Conservation (phyloP, 202 grass and related monocot genomes). For the Schoenoplectus tabernaemontani region DNA sequence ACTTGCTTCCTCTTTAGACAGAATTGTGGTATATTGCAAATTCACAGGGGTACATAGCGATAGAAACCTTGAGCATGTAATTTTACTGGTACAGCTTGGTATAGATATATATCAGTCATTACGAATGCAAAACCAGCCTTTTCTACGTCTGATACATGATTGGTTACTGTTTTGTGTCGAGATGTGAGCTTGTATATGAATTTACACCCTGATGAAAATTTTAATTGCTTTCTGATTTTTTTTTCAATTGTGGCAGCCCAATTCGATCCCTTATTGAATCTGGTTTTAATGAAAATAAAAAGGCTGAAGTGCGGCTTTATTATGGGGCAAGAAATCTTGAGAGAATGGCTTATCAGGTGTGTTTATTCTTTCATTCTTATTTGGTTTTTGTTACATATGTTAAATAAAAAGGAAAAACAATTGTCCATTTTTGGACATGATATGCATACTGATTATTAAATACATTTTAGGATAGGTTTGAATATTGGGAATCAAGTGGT, state of each 20-base stretch:
- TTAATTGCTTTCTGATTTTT: constrained; percentile 12
- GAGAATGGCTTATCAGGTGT: constrained; percentile 81
- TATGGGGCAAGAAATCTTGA: constrained; percentile 75
- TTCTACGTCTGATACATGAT: neutral
- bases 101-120: neutral
- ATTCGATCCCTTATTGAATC: constrained; percentile 75
- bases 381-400: neutral
- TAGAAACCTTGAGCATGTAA: neutral
- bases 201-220: constrained; percentile 30
- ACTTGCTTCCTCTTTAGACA: constrained; percentile 17
- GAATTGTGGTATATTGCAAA: constrained; percentile 25
- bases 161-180: neutral
- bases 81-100: constrained; percentile 9
- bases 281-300: constrained; percentile 37
- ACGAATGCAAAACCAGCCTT: neutral
- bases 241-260: constrained; percentile 37
- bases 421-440: neutral
- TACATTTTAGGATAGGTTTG: constrained; percentile 49
- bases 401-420: neutral
- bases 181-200: constrained; percentile 1
- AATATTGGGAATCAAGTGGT: constrained; percentile 56
- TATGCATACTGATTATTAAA: neutral
- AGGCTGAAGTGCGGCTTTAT: constrained; percentile 49
- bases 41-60: neutral
- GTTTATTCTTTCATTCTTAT: neutral